These are phyloP conservation scores for Pharnaceum exiguum DNA, from an alignment of 148 eudicot genomes.

Conservation along the genomic window DNA sequence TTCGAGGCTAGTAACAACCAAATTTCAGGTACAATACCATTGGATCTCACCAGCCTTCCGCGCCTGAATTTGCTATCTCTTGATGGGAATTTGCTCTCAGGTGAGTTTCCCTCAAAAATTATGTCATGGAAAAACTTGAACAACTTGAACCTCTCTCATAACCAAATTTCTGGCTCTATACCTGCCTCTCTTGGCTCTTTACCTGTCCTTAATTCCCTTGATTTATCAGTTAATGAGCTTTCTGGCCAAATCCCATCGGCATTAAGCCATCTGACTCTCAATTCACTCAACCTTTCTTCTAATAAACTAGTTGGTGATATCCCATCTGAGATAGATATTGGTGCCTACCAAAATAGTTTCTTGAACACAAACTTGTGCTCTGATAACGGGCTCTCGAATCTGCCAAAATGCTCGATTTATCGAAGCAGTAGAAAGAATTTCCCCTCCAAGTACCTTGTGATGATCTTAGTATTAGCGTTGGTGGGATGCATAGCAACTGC, in stretches of 20 bases:
- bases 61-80: conserved; percentile 31
- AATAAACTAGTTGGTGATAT: conserved; percentile 50
- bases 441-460: conserved; percentile 27
- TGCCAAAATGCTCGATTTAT: conserved; percentile 36
- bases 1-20: conserved; percentile 55
- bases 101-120: conserved; percentile 50
- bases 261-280: conserved; percentile 36
- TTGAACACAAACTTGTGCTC: conserved; percentile 52
- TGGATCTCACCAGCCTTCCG: conserved; percentile 40
- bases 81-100: conserved; percentile 59
- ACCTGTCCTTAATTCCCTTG: conserved; percentile 42
- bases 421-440: conserved; percentile 7
- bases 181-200: conserved; percentile 42
- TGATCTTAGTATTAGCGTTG: conserved; percentile 34
- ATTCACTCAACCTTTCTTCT: conserved; percentile 52
- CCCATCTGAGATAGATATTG: conserved; percentile 46
- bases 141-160: conserved; percentile 42
- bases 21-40: conserved; percentile 46
- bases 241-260: conserved; percentile 56
- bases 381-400: conserved; percentile 17
- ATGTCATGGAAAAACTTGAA: conserved; percentile 48
- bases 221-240: conserved; percentile 49
- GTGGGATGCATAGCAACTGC: conserved; percentile 23
- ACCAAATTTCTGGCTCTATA: conserved; percentile 47
- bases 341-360: conserved; percentile 53